Conservation (phyloP, 768 basidiomycete species). For the Lentinus tigrinus region DNA sequence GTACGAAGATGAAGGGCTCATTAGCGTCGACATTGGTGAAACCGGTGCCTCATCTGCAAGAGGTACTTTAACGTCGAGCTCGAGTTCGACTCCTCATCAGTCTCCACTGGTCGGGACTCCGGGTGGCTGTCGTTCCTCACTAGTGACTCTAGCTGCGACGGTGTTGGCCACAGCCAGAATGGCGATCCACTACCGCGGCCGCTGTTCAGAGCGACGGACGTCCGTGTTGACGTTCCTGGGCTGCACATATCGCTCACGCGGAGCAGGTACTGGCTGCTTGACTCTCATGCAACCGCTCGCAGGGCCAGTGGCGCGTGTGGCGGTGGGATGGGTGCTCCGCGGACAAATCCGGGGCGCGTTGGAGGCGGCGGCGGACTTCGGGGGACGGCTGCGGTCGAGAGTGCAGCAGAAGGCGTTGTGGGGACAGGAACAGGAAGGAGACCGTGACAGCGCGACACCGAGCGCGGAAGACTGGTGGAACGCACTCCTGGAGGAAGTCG, state of each 20-base stretch:
- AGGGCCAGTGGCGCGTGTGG: slow-evolving; percentile 14
- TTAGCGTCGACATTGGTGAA: slow-evolving; percentile 22
- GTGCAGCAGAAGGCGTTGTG: not conserved
- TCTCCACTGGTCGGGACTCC: not conserved
- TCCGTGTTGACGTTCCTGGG: slow-evolving; percentile 22
- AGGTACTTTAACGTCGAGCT: slow-evolving; percentile 19
- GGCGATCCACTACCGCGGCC: not conserved
- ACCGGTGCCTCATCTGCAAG: not conserved
- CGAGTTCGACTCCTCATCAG: slow-evolving; percentile 2
- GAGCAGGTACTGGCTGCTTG: slow-evolving; percentile 30
- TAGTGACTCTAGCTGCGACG: too few species aligned
- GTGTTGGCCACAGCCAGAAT: not conserved
- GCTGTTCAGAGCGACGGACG: slow-evolving; percentile 24
- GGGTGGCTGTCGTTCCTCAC: not conserved
- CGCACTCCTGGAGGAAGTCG: not conserved
- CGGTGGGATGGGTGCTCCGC: slow-evolving; percentile 14
- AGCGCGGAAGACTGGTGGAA: slow-evolving; percentile 4
- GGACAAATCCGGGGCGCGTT: slow-evolving; percentile 19
- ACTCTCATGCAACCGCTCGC: slow-evolving; percentile 28
- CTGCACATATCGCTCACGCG: slow-evolving; percentile 19
- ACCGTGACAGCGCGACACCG: too few species aligned
- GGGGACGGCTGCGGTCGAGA: slow-evolving; percentile 1
- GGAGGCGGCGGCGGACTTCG: slow-evolving; percentile 7
- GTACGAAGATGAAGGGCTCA: slow-evolving; percentile 29
- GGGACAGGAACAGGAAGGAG: not conserved